Conservation (phyloP, 2,329 filamentous ascomycete species). For the Alternaria angustiovoidea region DNA sequence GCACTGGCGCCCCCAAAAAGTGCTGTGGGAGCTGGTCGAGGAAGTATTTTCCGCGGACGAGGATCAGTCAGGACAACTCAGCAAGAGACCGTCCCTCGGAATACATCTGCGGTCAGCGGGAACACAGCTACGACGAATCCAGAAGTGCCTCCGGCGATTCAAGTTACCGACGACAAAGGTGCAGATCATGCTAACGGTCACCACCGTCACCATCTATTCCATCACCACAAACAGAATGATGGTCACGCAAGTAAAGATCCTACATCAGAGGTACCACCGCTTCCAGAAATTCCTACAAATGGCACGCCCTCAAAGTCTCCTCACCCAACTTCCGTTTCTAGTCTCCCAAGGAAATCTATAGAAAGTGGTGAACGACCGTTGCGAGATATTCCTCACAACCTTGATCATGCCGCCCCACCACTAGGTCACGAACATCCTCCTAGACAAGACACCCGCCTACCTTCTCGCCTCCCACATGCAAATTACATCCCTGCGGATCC, state of each 20-base stretch:
- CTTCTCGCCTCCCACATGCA: constrained; percentile 49
- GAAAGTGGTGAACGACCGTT: constrained; percentile 49
- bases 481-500: constrained; percentile 53
- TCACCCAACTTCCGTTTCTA: constrained; percentile 31
- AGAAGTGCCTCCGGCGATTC: constrained; percentile 71
- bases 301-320: constrained; percentile 28
- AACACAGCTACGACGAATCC: constrained; percentile 35
- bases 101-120: constrained; percentile 37
- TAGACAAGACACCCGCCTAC: constrained; percentile 55
- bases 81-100: constrained; percentile 29
- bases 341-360: constrained; percentile 30
- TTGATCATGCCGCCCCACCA: constrained; percentile 49
- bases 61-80: constrained; percentile 40
- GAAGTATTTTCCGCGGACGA: constrained; percentile 76
- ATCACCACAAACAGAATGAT: constrained; percentile 46
- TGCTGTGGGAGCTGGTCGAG: constrained; percentile 72
- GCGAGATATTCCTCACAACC: constrained; percentile 53
- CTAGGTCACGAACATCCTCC: constrained; percentile 53
- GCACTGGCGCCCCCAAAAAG: constrained; percentile 64
- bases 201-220: constrained; percentile 43
- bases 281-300: constrained; percentile 33
- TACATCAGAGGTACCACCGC: constrained; percentile 32
- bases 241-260: constrained; percentile 37
- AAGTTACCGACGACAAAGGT: constrained; percentile 73
- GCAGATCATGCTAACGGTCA: constrained; percentile 46